A percentile compares a stretch with the other conserved stretches of the same genome.
These are phyloP conservation scores for Aspergillus floridensis DNA, from an alignment of 2,329 filamentous ascomycete species.

Conservation along the genomic window DNA sequence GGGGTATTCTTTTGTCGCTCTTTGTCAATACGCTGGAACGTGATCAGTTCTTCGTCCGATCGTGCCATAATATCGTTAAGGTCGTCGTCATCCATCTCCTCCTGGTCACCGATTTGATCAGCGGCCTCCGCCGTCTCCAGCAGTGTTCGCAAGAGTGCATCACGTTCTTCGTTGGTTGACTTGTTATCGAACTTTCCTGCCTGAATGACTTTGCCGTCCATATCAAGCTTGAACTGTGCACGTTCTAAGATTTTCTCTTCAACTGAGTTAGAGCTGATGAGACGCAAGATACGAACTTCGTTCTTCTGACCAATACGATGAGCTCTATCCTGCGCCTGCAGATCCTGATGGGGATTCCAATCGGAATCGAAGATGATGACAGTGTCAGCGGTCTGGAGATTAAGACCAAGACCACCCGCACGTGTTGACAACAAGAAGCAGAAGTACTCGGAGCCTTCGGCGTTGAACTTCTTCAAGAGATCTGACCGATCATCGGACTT, in stretches of 20 bases:
- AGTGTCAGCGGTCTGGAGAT: conserved; percentile 94
- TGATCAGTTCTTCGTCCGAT: conserved; percentile 70
- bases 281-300: conserved; percentile 90
- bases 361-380: conserved; percentile 99
- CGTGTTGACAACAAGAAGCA: conserved; percentile 98
- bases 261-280: conserved; percentile 95
- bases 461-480: conserved; percentile 84
- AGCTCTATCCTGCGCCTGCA: conserved; percentile 98
- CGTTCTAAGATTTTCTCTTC: conserved; percentile 98
- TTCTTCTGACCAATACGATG: conserved; percentile 99
- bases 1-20: conserved; percentile 63
- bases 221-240: conserved; percentile 95
- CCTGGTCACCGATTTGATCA: conserved; percentile 74
- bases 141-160: conserved; percentile 91
- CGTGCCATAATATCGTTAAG: conserved; percentile 92
- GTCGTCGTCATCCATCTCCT: conserved; percentile 98
- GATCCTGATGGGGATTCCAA: conserved; percentile 99
- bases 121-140: conserved; percentile 74
- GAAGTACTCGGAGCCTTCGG: conserved; percentile 86
- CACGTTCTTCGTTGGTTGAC: conserved; percentile 95
- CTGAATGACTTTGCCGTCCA: conserved; percentile 99
- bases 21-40: conserved; percentile 82
- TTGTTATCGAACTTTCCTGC: conserved; percentile 99
- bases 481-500: conserved; percentile 97
- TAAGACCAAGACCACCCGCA: conserved; percentile 95